Base-by-base conservation (phyloP, 768 basidiomycete genomes). In the Rhodotorula diobovata region DNA sequence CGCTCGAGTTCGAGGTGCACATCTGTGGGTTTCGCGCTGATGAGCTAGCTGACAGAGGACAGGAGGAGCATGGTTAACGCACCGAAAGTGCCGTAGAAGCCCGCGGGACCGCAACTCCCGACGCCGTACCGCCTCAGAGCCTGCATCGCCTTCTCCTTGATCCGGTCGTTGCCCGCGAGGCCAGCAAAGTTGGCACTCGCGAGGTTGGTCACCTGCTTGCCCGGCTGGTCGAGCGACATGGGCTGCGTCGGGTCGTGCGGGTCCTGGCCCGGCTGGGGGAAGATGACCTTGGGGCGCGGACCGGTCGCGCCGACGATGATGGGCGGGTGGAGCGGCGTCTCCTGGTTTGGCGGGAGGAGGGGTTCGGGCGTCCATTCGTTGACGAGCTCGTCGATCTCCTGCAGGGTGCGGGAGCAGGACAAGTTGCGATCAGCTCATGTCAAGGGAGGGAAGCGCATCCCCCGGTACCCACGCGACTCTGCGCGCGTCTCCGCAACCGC, bases 381-480 rank as follows among this genome's bases (percentile, higher is more conserved):
- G 2, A 99, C 93, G 37, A 98, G 85, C 78, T 98, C 96, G 79
- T 98, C 88, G 54, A 98, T 87, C 88, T 98, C 96, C 93, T 96
- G 76, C 30, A 23, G 23, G 41, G 28, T 9, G 9, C n/a, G n/a
- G 41, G 41, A 34, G 56, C n/a, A n/a, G n/a, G n/a, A n/a, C n/a
- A n/a, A n/a, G 46, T 46, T 5, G 3, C 45, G 21, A 32, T 25
- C 60, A 46, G 32, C 43, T 28, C 23, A n/a, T 23, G 43, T 18
- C 8, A 14, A 46, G 43, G 2, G 12, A 25, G 20, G 20, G 45
- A 20, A 21, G 45, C 45, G 45, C 45, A 15, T 10, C 18, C 45
- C 15, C 9, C 45, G 9, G 11, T 10, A 21, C 45, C 15, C 4
- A 20, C 6, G 25, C 25, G 25, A 28, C 48, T 12, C 34, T 9